Evolutionary conservation across 2,329 filamentous ascomycete species (phyloP).

Genomic region (Endocalyx cinctus): DNA sequence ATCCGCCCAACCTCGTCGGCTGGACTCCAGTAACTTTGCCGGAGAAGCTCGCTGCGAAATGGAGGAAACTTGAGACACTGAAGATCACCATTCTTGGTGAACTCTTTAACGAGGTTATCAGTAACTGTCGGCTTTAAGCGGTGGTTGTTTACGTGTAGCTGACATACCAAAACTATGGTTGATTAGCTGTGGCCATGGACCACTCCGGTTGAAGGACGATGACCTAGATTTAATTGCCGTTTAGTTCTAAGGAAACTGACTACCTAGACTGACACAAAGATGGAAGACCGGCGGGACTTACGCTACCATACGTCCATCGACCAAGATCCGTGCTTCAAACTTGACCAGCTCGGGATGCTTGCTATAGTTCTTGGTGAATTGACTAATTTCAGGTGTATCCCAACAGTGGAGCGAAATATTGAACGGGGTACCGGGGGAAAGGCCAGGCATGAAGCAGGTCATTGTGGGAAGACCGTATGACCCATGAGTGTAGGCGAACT

Average conservation of each 20-base stretch:
- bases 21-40: conserved; percentile 67
- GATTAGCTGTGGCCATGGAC: conserved; percentile 47
- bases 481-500: conserved; percentile 47
- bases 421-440: conserved; percentile 55
- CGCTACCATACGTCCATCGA: conserved; percentile 64
- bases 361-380: conserved; percentile 51
- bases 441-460: conserved; percentile 66
- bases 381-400: conserved; percentile 57
- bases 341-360: conserved; percentile 51
- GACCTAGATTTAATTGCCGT: conserved; percentile 36
- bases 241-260: not conserved
- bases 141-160: not conserved
- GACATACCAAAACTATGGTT: conserved; percentile 39
- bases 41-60: conserved; percentile 66
- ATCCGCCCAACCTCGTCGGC: conserved; percentile 69
- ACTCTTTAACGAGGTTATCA: conserved; percentile 33
- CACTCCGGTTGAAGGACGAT: conserved; percentile 47
- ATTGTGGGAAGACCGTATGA: conserved; percentile 57
- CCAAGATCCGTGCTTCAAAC: conserved; percentile 62
- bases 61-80: conserved; percentile 65
- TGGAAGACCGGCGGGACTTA: conserved; percentile 32
- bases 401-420: conserved; percentile 73
- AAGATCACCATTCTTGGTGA: conserved; percentile 53
- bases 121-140: too few species aligned
- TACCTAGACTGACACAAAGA: not conserved